Evolutionary conservation across 2,329 filamentous ascomycete genomes (phyloP), one percentile per base, ranked within the genome.

Genomic region (Trichoderma cornu-damae): DNA sequence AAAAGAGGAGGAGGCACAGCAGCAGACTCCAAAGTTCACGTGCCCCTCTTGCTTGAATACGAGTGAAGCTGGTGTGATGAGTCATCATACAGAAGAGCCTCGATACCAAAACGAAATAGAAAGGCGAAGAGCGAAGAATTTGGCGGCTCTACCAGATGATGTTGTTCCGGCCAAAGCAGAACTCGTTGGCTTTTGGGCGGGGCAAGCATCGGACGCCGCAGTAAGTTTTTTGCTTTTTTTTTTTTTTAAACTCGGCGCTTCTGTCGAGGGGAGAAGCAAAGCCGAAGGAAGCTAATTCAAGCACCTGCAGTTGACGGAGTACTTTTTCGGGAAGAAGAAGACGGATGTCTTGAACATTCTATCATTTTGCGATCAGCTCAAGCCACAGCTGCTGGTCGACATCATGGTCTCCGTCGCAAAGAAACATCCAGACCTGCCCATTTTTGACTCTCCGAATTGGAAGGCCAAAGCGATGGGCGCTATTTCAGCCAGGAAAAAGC

Each of bases 381-480:
- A 71, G 22, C 72, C 74, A 2, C 71, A 73, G 32, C 71, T 77
- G 9, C 66, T 77, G 2, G 68, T 70, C 12, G 72, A 77, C 48
- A 59, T 77, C 4, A 66, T 76, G 24, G 71, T 74, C 7, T 75
- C 73, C 2, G 69, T 76, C n/a, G 72, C 75, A 6, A 74, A 69
- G 57, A 72, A 67, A 46, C 73, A 77, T 38, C 71, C 74, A 0
- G 68, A 72, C n/a, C 66, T 77, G 2, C 73, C 74, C 20, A 71
- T 77, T 3, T 77, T 76, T 57, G 64, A 70, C 58, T 70, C 70
- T 0, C 74, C 74, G 6, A 70, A 75, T 57, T 77, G 75, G 75
- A 67, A 71, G 28, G 46, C 59, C 12, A 61, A 66, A 32, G 20
- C 55, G 3, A 20, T 40, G 28, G 32, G 43, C 65, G 1, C 46